Conservation (phyloP, 441 rosid species). For the Breynia disticha region DNA sequence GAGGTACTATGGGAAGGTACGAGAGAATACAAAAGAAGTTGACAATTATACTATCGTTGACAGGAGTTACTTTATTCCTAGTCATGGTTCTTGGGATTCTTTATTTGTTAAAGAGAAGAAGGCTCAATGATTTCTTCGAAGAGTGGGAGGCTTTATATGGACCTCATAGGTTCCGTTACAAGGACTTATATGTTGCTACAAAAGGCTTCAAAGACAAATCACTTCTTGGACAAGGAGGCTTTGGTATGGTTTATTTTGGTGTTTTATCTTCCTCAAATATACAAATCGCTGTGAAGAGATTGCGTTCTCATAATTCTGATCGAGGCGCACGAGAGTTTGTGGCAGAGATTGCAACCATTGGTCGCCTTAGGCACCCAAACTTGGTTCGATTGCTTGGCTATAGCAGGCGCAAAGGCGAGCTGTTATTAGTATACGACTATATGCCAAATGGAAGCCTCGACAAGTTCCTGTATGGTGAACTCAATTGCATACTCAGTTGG, state of each 20-base stretch:
- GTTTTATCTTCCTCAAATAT: slow-evolving; percentile 15
- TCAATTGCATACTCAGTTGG: slow-evolving; percentile 21
- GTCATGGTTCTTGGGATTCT: neutral
- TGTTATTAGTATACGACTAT: slow-evolving; percentile 30
- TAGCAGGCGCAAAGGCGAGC: slow-evolving; percentile 27
- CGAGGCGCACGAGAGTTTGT: slow-evolving; percentile 31
- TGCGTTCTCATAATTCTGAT: slow-evolving; percentile 18
- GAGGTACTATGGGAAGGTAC: slow-evolving; percentile 17
- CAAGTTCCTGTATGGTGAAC: slow-evolving; percentile 20
- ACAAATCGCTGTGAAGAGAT: slow-evolving; percentile 29
- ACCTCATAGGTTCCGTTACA: slow-evolving; percentile 25
- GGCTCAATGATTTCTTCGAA: slow-evolving; percentile 20
- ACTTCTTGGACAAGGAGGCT: slow-evolving; percentile 30
- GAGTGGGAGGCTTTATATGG: slow-evolving; percentile 32
- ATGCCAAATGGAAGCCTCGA: slow-evolving; percentile 35
- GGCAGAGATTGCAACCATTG: slow-evolving; percentile 24
- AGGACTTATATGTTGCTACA: slow-evolving; percentile 24
- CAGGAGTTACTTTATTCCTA: no score
- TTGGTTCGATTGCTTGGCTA: slow-evolving; percentile 30
- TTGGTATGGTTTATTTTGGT: slow-evolving; percentile 28
- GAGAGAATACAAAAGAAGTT: slow-evolving; percentile 5
- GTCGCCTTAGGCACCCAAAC: slow-evolving; percentile 28
- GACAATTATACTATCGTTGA: neutral
- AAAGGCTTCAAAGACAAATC: slow-evolving; percentile 25
- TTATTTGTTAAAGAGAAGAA: slow-evolving; percentile 9